Base-by-base conservation (phyloP, 495 filamentous ascomycete species). In the Sabuloglossum arenarium region DNA sequence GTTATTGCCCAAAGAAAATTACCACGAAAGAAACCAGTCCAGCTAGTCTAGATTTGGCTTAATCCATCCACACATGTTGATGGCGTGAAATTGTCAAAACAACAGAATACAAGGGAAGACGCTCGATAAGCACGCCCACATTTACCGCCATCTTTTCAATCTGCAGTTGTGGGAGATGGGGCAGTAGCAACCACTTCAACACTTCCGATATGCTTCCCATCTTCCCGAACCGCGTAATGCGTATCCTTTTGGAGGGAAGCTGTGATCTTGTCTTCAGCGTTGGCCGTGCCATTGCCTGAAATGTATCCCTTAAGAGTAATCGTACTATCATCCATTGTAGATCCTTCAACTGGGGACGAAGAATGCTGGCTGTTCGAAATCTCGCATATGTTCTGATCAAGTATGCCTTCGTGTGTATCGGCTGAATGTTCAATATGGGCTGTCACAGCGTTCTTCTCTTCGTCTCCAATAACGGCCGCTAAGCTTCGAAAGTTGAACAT, bases 401-500 rank as follows among this genome's bases (percentile, higher is more conserved):
- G 11, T 10, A 24, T 30, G 24, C 19, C 4, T 30, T 28, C 34
- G 39, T 43, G 19, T 3, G 39, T 10, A n/a, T n/a, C n/a, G 16
- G 19, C 42, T 24, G 59, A 45, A 61, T 77, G 68, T 55, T 77
- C 74, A 6, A 69, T 60, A 29, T 71, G 65, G 55, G 66, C 68
- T 4, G 65, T 63, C 21, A 62, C 61, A 23, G 67, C 62, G 1
- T 64, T 58, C 54, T 72, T 73, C n/a, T 81, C 78, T 54, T 84
- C 80, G 31, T 79, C 71, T 3, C 81, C 85, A 55, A 95, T 88
- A 62, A 94, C 83, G 58, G 83, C 85, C 3, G 85, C 85, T 27
- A 96, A 71, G 60, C 87, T 94, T 55, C 85, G 73, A 62, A 96
- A 95, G 66, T 93, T 94, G 70, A 94, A 89, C 79, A 94, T 79